These are phyloP conservation scores for Nakazawaea peltata DNA, from an alignment of 805 yeast species.

Conservation along the genomic window DNA sequence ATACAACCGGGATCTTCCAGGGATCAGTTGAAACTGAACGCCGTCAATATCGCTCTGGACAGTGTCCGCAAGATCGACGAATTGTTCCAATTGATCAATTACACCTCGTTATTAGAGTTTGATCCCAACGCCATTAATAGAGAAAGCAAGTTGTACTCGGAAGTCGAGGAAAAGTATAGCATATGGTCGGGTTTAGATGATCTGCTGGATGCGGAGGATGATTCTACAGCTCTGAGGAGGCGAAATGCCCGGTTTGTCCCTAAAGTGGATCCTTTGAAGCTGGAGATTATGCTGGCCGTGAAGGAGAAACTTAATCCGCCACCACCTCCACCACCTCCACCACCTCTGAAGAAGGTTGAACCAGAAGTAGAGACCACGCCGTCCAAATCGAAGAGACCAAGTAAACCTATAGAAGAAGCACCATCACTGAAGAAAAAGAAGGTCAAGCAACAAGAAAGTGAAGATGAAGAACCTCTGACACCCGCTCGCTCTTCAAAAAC, in stretches of 20 bases:
- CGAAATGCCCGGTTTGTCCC: conserved; percentile 17
- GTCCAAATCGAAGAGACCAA: background rate
- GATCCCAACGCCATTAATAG: conserved; percentile 38
- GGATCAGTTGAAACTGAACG: conserved; percentile 24
- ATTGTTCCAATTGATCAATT: conserved; percentile 54
- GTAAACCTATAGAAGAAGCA: background rate
- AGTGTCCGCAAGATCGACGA: conserved; percentile 49
- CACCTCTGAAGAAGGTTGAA: background rate
- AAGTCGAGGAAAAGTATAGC: conserved; percentile 24
- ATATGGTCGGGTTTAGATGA: too few species aligned
- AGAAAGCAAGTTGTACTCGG: conserved; percentile 24
- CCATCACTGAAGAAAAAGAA: background rate
- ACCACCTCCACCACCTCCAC: too few species aligned
- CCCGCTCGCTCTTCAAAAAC: too few species aligned
- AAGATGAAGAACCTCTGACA: background rate
- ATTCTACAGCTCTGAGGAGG: conserved; percentile 14
- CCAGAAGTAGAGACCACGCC: too few species aligned
- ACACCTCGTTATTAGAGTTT: conserved; percentile 53
- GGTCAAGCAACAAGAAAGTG: background rate
- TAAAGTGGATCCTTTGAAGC: conserved; percentile 15
- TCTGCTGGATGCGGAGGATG: conserved; percentile 4
- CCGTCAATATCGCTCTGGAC: conserved; percentile 35
- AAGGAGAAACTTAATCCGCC: background rate
- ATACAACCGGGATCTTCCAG: too few species aligned
- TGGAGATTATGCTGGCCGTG: conserved; percentile 15